Evolutionary conservation across 805 yeast species (phyloP).

Genomic region (Komagataella pseudopastoris): DNA sequence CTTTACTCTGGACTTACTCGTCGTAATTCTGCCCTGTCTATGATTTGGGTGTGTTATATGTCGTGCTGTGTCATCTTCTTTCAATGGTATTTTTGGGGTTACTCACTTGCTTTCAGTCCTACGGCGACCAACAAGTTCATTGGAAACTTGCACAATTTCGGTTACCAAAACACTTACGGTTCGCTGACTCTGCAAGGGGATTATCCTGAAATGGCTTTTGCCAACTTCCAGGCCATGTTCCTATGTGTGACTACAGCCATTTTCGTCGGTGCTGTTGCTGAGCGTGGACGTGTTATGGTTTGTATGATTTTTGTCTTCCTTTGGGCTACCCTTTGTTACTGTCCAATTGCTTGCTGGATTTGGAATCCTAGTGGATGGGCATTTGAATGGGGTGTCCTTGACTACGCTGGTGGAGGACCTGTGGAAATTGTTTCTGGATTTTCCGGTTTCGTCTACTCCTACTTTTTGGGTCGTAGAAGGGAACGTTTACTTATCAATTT

Average conservation of each 20-base stretch:
- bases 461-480: constrained; percentile 64
- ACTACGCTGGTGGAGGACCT: constrained; percentile 97
- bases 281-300: constrained; percentile 83
- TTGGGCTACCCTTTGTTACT: constrained; percentile 87
- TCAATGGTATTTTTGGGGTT: constrained; percentile 99
- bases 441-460: constrained; percentile 79
- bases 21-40: constrained; percentile 76
- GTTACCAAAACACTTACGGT: constrained; percentile 59
- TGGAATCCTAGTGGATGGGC: constrained; percentile 97
- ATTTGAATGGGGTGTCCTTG: constrained; percentile 78
- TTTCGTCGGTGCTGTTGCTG: constrained; percentile 86
- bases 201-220: constrained; percentile 77
- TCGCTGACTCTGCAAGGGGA: constrained; percentile 13
- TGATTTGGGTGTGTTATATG: constrained; percentile 71
- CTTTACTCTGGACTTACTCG: constrained; percentile 85
- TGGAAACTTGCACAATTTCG: constrained; percentile 77
- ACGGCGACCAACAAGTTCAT: constrained; percentile 75
- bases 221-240: constrained; percentile 85
- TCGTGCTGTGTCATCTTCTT: constrained; percentile 62
- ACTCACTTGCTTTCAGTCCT: constrained; percentile 76
- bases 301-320: constrained; percentile 68
- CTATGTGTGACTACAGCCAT: constrained; percentile 86
- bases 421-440: constrained; percentile 89
- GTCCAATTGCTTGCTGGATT: constrained; percentile 92
- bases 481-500: constrained; percentile 72